phyloP scores from a whole-genome alignment of 1,284 basidiomycete genomes.

The Apiotrichum siamense region DNA sequence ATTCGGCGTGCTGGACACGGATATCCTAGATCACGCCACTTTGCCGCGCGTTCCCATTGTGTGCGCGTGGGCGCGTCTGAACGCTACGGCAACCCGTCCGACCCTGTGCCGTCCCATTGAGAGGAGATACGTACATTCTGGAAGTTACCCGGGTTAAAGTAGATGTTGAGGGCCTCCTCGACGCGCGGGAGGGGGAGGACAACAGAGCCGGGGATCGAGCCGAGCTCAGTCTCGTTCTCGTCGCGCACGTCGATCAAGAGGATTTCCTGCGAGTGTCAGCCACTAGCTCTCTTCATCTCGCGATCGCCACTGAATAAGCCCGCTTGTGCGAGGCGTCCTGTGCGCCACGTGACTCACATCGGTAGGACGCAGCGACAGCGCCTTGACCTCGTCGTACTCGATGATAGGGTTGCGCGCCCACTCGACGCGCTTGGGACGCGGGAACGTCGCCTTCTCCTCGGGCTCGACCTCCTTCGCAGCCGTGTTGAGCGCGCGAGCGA shows the following conservation, averaged over 20 bases:
- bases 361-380: slow-evolving; percentile 69
- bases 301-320: too few species aligned
- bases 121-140: slow-evolving; percentile 50
- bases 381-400: slow-evolving; percentile 77
- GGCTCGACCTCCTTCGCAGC: too few species aligned
- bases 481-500: neutral
- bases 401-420: slow-evolving; percentile 53
- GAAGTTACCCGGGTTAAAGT: slow-evolving; percentile 58
- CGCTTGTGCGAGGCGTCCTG: too few species aligned
- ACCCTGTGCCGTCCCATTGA: too few species aligned
- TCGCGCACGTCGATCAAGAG: slow-evolving; percentile 90
- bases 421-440: too few species aligned
- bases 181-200: slow-evolving; percentile 84
- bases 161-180: slow-evolving; percentile 58
- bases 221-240: slow-evolving; percentile 84
- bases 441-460: too few species aligned
- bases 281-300: too few species aligned
- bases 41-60: too few species aligned
- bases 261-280: slow-evolving; percentile 54
- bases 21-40: too few species aligned
- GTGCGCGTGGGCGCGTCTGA: too few species aligned
- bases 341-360: slow-evolving; percentile 57
- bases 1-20: too few species aligned
- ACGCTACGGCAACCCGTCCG: too few species aligned
- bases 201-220: slow-evolving; percentile 91